phyloP scores from a whole-genome alignment of 768 basidiomycete species.

The Lactifluus piperatus region DNA sequence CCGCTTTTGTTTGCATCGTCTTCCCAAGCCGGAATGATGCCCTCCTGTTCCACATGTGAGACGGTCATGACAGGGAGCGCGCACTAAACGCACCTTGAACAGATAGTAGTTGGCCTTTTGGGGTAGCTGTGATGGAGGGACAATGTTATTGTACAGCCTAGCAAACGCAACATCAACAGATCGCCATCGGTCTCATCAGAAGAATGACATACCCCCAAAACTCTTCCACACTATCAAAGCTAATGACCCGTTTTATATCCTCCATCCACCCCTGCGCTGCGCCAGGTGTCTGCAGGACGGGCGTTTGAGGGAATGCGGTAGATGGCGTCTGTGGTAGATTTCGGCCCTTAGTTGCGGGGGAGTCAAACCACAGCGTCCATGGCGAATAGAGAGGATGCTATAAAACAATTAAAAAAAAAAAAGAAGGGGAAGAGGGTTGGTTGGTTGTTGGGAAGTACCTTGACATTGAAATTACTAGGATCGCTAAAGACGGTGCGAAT shows the following conservation, averaged over 20 bases:
- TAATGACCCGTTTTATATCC: constrained; percentile 93
- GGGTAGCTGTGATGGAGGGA: constrained; percentile 87
- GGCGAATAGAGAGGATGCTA: constrained; percentile 91
- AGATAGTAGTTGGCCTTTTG: constrained; percentile 99
- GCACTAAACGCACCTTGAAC: constrained; percentile 67
- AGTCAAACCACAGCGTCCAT: constrained; percentile 99
- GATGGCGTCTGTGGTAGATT: constrained; percentile 80
- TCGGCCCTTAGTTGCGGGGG: constrained; percentile 82
- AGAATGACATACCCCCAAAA: constrained; percentile 83
- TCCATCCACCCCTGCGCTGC: constrained; percentile 96
- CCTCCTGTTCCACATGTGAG: constrained; percentile 46
- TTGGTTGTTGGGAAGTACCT: constrained; percentile 40
- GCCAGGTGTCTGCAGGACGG: constrained; percentile 63
- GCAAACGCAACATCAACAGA: constrained; percentile 19
- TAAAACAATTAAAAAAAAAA: background rate
- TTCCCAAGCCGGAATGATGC: constrained; percentile 96
- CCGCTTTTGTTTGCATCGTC: constrained; percentile 95
- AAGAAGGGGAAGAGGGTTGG: background rate
- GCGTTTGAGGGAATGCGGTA: constrained; percentile 69
- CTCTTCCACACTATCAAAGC: constrained; percentile 94
- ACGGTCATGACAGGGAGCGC: background rate
- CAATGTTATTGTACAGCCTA: constrained; percentile 94
- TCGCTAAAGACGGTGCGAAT: constrained; percentile 93
- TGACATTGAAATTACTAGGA: constrained; percentile 91
- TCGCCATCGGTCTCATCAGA: background rate